phyloP scores from a whole-genome alignment of 306 rosid species.

The Medicago arabica region DNA sequence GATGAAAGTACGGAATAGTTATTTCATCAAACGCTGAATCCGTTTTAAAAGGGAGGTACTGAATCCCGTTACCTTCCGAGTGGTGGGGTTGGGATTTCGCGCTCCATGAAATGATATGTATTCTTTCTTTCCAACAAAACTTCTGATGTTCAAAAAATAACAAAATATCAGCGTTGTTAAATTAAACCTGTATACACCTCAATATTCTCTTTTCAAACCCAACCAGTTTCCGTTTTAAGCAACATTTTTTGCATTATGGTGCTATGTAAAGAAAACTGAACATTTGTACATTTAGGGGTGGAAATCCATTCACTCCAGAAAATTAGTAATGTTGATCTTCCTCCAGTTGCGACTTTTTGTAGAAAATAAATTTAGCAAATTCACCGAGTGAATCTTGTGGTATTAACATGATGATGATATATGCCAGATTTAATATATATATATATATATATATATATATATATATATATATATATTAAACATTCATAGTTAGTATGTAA shows the following conservation, averaged over 20 bases:
- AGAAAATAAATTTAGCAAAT: background rate
- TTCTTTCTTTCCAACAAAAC: background rate
- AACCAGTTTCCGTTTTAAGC: background rate
- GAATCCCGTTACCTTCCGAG: conserved; percentile 11
- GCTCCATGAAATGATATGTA: conserved; percentile 21
- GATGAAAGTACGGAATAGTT: conserved; percentile 2
- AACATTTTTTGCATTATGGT: background rate
- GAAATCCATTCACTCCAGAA: background rate
- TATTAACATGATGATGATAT: background rate
- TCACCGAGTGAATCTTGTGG: background rate
- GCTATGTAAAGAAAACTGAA: background rate
- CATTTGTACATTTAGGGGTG: background rate
- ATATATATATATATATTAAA: too few relatives aligned
- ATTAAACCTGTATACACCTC: background rate
- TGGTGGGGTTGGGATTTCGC: conserved; percentile 20
- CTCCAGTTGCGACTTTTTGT: conserved; percentile 6
- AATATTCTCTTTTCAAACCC: conserved; percentile 8
- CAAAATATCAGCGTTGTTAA: background rate
- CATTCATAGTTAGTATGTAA: background rate
- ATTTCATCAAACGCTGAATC: conserved; percentile 2
- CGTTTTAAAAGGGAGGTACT: background rate
- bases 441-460: too few relatives aligned
- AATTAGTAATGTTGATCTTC: background rate
- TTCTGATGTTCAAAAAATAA: background rate
- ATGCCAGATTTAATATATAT: background rate